A percentile compares a stretch with the other conserved stretches of the same genome.
These are phyloP conservation scores for Colletotrichum lini DNA, from an alignment of 2,329 filamentous ascomycete species.

Conservation along the genomic window DNA sequence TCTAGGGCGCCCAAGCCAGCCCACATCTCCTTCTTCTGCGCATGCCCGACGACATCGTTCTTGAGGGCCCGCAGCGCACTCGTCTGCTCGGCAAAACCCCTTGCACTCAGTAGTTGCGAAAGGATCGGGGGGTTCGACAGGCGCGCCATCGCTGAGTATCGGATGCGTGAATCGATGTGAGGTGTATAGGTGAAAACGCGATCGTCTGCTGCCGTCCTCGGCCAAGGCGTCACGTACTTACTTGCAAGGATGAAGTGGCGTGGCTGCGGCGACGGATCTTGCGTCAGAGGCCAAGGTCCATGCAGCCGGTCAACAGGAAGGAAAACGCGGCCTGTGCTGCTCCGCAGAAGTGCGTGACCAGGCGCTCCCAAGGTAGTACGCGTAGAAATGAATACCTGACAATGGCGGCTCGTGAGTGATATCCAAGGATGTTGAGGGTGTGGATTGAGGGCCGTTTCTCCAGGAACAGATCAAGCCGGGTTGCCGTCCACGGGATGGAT, in stretches of 20 bases:
- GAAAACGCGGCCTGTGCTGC: constrained; percentile 32
- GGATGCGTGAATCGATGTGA: neutral
- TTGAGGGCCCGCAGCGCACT: constrained; percentile 81
- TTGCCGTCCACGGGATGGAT: constrained; percentile 15
- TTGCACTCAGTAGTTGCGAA: constrained; percentile 69
- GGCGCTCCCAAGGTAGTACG: neutral
- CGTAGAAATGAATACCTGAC: constrained; percentile 5
- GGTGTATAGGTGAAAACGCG: constrained; percentile 13
- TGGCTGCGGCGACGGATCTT: constrained; percentile 32
- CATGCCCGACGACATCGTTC: constrained; percentile 90
- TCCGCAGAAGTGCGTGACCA: constrained; percentile 3
- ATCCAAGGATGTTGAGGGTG: neutral
- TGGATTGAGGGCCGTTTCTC: constrained; percentile 6
- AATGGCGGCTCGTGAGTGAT: neutral
- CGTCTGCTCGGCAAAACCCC: constrained; percentile 66
- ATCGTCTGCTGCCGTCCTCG: constrained; percentile 30
- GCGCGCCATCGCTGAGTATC: constrained; percentile 63
- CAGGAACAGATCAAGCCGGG: constrained; percentile 7
- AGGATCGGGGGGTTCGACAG: constrained; percentile 68
- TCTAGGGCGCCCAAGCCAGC: constrained; percentile 79
- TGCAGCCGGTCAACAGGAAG: constrained; percentile 35
- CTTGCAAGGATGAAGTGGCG: constrained; percentile 31
- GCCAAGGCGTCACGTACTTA: constrained; percentile 30
- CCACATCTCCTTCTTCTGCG: constrained; percentile 87
- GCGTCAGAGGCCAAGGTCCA: constrained; percentile 40